A percentile compares a stretch with the other conserved stretches of the same genome.
These are phyloP conservation scores for Misopates orontium DNA, from an alignment of 257 asterid genomes.

Conservation along the genomic window DNA sequence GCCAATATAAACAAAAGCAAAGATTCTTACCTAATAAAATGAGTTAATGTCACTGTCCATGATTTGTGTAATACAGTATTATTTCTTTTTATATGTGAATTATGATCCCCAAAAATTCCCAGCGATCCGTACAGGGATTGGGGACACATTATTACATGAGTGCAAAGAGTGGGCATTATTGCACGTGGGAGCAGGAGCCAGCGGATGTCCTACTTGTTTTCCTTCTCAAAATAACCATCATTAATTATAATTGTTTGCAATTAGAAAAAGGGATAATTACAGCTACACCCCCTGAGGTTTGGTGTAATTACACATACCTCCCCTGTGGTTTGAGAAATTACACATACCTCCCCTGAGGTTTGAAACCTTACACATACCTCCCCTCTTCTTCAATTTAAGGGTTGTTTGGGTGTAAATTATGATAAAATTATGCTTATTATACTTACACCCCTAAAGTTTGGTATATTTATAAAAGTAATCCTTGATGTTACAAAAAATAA, in stretches of 20 bases:
- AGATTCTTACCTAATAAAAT: conserved; percentile 45
- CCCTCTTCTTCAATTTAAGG: too few relatives aligned
- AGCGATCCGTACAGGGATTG: conserved; percentile 49
- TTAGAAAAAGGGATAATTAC: too few relatives aligned
- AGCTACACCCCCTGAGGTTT: too few relatives aligned
- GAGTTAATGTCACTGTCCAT: conserved; percentile 35
- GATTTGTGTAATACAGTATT: conserved; percentile 15
- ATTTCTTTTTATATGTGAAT: conserved; percentile 10
- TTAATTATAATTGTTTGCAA: not conserved
- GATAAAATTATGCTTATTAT: too few relatives aligned
- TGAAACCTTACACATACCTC: too few relatives aligned
- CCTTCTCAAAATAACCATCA: conserved; percentile 3
- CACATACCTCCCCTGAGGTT: too few relatives aligned
- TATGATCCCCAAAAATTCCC: conserved; percentile 55
- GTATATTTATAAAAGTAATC: too few relatives aligned
- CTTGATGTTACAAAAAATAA: too few relatives aligned
- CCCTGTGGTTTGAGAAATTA: too few relatives aligned
- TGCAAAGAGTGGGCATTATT: conserved; percentile 37
- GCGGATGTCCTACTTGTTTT: conserved; percentile 34
- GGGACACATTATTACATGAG: conserved; percentile 29
- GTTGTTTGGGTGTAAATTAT: too few relatives aligned
- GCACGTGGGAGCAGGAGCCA: conserved; percentile 72
- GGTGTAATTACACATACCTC: too few relatives aligned
- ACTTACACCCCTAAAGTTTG: too few relatives aligned
- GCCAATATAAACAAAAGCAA: conserved; percentile 41